Base-by-base conservation (phyloP, 495 filamentous ascomycete genomes). In the Penicillium subrubescens region DNA sequence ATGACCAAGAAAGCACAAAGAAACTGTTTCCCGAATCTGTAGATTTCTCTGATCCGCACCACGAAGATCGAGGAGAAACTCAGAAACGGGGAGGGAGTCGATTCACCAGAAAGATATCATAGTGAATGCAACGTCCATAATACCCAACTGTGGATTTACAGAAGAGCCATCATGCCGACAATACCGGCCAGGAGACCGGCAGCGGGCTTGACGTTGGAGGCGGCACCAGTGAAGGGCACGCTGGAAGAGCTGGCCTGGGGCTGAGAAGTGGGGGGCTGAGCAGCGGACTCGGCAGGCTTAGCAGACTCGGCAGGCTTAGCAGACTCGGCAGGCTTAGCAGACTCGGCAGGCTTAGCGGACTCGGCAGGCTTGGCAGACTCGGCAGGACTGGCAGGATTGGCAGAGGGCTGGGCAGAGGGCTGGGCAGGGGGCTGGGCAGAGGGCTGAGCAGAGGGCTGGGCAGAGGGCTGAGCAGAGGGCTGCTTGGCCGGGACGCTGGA, bases 81-180 rank as follows among this genome's bases (percentile, higher is more conserved):
- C 37, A 53, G 41, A 17, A 58, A 19, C 54, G 43, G 66, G 48
- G 34, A 37, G 15, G 56, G 25, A n/a, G 50, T 27, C 60, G 11
- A 25, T 31, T 31, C 55, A 39, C 19, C 21, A 41, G 17, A 56
- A 43, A 56, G 10, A 31, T 1, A 31, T 25, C 17, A 46, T 51
- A 46, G 34, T 54, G 58, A 63, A 29, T 25, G 23, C 4, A 8
- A 21, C 61, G 7, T 31, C 10, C 43, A 54, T 63, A 58, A 52
- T 37, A 21, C 8, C 58, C 31, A 61, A 60, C 60, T 61, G 63
- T 61, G 62, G 53, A 62, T 73, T 74, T 78, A 81, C 62, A 81
- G 72, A 52, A 81, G 62, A 65, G 72, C 74, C 75, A 81, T 78
- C 63, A 77, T 27, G 29, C 69, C 77, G 69, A 79, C 73, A 50